phyloP scores from a whole-genome alignment of 2,329 filamentous ascomycete genomes.

The Erysiphe pulchra region DNA sequence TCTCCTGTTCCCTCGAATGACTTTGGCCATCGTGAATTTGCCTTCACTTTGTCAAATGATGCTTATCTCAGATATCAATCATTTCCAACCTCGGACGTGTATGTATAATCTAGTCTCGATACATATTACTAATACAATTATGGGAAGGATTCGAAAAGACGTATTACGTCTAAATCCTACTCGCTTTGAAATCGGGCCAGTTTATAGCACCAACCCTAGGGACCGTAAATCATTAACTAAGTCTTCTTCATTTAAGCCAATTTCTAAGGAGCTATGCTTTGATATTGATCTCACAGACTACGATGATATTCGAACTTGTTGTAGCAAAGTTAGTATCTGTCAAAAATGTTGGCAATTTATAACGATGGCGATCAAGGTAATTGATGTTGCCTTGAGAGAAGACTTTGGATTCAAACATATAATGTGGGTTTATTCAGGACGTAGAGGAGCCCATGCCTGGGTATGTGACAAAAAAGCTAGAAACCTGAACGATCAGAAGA shows the following conservation, averaged over 20 bases:
- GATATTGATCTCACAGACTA: constrained; percentile 99
- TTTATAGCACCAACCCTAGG: constrained; percentile 80
- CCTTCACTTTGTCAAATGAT: constrained; percentile 80
- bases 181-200: constrained; percentile 95
- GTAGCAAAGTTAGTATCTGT: constrained; percentile 80
- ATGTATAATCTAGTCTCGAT: constrained; percentile 9
- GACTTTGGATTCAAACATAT: constrained; percentile 96
- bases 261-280: constrained; percentile 88
- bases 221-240: constrained; percentile 75
- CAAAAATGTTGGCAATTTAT: constrained; percentile 90
- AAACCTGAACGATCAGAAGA: constrained; percentile 60
- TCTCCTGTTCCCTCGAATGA: constrained; percentile 63
- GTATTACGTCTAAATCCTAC: constrained; percentile 69
- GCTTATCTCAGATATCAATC: constrained; percentile 83
- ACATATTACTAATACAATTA: constrained; percentile 4
- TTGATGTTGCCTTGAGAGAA: constrained; percentile 65
- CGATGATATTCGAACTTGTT: constrained; percentile 89
- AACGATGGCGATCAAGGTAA: constrained; percentile 88
- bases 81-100: constrained; percentile 39
- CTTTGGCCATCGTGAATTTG: constrained; percentile 85
- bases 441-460: constrained; percentile 93
- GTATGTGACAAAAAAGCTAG: constrained; percentile 79
- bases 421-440: constrained; percentile 94
- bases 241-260: constrained; percentile 55
- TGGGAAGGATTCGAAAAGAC: constrained; percentile 55